Conservation (phyloP, 106 monocot species). For the Phalaenopsis equestris region DNA sequence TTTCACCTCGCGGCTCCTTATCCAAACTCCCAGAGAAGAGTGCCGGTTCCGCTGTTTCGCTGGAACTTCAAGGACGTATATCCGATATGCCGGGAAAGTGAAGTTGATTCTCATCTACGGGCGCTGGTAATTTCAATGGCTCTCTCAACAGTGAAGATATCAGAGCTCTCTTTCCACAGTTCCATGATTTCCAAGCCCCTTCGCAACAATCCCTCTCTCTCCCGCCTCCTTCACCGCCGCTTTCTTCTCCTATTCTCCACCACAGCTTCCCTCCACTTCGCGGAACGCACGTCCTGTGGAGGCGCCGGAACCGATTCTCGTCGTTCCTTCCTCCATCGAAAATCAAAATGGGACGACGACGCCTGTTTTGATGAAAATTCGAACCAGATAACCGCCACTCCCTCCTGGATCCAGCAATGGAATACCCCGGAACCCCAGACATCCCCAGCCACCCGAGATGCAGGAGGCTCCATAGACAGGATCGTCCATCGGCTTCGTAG, state of each 20-base stretch:
- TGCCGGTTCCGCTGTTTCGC: not conserved
- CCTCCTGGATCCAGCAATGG: slow-evolving; percentile 65
- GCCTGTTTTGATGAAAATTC: not conserved
- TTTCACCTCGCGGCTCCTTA: too few species aligned
- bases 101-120: not conserved
- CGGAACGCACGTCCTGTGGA: not conserved
- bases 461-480: slow-evolving; percentile 45
- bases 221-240: not conserved
- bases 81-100: not conserved
- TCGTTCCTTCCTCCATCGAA: not conserved
- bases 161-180: slow-evolving; percentile 11
- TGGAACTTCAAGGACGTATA: not conserved
- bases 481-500: slow-evolving; percentile 86
- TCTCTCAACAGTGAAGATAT: slow-evolving; percentile 4
- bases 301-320: not conserved
- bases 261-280: slow-evolving; percentile 2
- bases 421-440: slow-evolving; percentile 13
- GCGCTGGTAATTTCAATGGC: slow-evolving; percentile 1
- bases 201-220: not conserved
- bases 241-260: not conserved
- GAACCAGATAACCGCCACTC: slow-evolving; percentile 13
- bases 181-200: not conserved
- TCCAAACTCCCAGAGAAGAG: not conserved
- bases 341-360: not conserved
- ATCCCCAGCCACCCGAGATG: slow-evolving; percentile 1